phyloP scores from a whole-genome alignment of 2,329 filamentous ascomycete genomes.

The Drechmeria coniospora region DNA sequence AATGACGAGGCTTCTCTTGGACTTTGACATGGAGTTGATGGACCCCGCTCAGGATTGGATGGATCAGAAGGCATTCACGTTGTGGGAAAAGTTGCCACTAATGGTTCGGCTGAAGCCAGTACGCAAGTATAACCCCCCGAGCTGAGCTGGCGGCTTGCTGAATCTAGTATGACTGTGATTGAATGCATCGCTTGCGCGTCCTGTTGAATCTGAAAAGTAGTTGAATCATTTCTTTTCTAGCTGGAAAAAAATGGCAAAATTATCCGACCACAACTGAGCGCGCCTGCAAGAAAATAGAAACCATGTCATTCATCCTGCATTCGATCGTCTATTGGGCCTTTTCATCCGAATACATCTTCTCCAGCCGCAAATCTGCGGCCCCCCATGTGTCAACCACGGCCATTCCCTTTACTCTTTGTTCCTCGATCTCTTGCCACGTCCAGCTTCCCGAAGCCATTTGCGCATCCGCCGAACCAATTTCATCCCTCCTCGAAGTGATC shows the following conservation, averaged over 20 bases:
- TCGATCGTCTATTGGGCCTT: too few relatives aligned
- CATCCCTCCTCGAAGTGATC: too few relatives aligned
- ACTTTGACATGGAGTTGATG: slow-evolving; percentile 28
- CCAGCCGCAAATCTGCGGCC: slow-evolving; percentile 1
- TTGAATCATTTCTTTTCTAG: background rate
- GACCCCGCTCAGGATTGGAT: slow-evolving; percentile 3
- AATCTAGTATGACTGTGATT: too few relatives aligned
- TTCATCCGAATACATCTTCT: background rate
- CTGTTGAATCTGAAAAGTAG: too few relatives aligned
- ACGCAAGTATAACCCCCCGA: background rate
- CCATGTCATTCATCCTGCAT: too few relatives aligned
- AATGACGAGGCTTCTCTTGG: slow-evolving; percentile 27
- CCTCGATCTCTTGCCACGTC: slow-evolving; percentile 2
- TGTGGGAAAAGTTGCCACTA: slow-evolving; percentile 4
- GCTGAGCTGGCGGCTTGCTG: too few relatives aligned
- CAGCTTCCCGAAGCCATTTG: background rate
- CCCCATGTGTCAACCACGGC: slow-evolving; percentile 1
- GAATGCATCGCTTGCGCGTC: too few relatives aligned
- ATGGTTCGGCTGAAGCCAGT: slow-evolving; percentile 1
- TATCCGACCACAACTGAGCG: too few relatives aligned
- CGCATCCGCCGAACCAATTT: too few relatives aligned
- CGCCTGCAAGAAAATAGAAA: too few relatives aligned
- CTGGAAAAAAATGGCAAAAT: too few relatives aligned
- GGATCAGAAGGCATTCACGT: slow-evolving; percentile 4
- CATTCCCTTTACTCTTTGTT: slow-evolving; percentile 2